Percentiles rank a stretch among this genome's conserved stretches.
These are phyloP conservation scores for Xylariaceae sp. DNA, from an alignment of 2,329 filamentous ascomycete species.

Conservation along the genomic window DNA sequence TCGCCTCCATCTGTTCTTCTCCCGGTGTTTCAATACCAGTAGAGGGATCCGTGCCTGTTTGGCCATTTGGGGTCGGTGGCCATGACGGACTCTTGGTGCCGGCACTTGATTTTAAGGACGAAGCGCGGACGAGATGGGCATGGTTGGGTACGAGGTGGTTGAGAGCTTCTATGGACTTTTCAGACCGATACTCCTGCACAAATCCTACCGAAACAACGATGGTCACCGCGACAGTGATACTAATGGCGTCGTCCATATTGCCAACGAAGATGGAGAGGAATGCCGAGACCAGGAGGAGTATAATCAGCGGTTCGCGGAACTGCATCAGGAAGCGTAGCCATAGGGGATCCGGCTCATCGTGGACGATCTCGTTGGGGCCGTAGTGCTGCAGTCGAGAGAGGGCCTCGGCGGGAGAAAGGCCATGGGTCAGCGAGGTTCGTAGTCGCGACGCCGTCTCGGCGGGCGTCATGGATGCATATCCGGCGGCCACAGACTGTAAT, in stretches of 20 bases:
- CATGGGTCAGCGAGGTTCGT: constrained; percentile 75
- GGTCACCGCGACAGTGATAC: constrained; percentile 91
- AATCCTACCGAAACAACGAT: constrained; percentile 97
- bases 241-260: constrained; percentile 91
- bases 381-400: constrained; percentile 71
- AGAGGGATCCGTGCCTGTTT: constrained; percentile 45
- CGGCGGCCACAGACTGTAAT: constrained; percentile 49
- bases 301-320: constrained; percentile 91
- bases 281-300: constrained; percentile 85
- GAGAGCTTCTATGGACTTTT: constrained; percentile 93
- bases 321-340: constrained; percentile 96
- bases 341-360: constrained; percentile 86
- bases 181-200: constrained; percentile 93
- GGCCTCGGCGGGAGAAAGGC: constrained; percentile 76
- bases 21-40: constrained; percentile 54
- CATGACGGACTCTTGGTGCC: constrained; percentile 40
- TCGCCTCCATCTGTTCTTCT: constrained; percentile 61
- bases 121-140: constrained; percentile 80
- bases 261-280: constrained; percentile 84
- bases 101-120: constrained; percentile 34
- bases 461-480: constrained; percentile 63
- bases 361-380: constrained; percentile 90
- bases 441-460: constrained; percentile 73
- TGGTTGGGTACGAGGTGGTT: constrained; percentile 92
- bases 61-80: constrained; percentile 42